Base-by-base conservation (phyloP, 1,284 basidiomycete species). In the Trametes versicolor region DNA sequence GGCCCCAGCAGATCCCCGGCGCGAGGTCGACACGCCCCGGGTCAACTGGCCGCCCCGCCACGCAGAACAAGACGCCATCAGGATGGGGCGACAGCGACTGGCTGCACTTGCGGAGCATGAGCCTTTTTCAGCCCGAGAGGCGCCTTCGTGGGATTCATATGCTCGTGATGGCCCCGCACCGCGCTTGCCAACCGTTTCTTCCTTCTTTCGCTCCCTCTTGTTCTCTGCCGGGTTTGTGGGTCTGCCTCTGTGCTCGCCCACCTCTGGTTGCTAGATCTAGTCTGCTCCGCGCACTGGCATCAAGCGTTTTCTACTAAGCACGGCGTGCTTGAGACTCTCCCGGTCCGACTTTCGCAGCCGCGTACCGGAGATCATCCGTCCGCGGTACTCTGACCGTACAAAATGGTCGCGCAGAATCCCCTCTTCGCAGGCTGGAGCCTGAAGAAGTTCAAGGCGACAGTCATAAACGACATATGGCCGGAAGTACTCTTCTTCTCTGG, bases 401-500 rank as follows among this genome's bases (percentile, higher is more conserved):
- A 50, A 21, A 77, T 77, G 76, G 74, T 75, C 52, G 71, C 75
- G 8, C 51, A 68, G 41, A 76, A 75, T 54, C 74, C 75, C 13
- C 69, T 76, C 17, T 75, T 77, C 66, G 59, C 65, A n/a, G 71
- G 71, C 58, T 69, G 65, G 61, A 72, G 66, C 50, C 56, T 81
- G 56, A 85, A 84, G 72, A 85, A 83, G 71, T 86, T 88, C 74
- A 79, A 85, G 66, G 86, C 87, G 5, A 89, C 87, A 0, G 85
- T 89, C 64, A 78, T 88, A 53, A 87, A 87, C 71, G 86, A 87
- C 71, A 86, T 88, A 21, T 89, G 86, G 86, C 86, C 84, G 7
- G 86, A 88, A 68, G 82, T 85, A 21, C 21, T 82, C 0, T 85
- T 88, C 76, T 88, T 88, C 76, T 79, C 81, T 0, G 70, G 81